Conservation (phyloP, 495 filamentous ascomycete species). For the Penicillium arizonense region DNA sequence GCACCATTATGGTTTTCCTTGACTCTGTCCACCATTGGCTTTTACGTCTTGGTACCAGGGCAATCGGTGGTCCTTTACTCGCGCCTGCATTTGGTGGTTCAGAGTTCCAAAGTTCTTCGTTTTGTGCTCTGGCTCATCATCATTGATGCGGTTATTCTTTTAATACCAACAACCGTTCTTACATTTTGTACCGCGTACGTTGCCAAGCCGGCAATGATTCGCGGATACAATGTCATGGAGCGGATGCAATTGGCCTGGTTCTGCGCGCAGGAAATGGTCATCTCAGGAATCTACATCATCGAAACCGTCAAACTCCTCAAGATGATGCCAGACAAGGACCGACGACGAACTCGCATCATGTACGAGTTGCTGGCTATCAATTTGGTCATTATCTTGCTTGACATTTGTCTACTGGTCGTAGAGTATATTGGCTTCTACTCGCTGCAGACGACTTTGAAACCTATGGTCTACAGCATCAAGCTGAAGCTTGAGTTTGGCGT, state of each 20-base stretch:
- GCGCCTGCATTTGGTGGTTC: constrained; percentile 59
- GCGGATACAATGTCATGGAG: constrained; percentile 54
- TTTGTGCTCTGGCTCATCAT: constrained; percentile 56
- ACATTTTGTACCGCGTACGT: constrained; percentile 44
- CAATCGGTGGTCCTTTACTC: constrained; percentile 69
- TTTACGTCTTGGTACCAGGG: constrained; percentile 61
- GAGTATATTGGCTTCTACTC: constrained; percentile 54
- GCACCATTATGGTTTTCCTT: constrained; percentile 36
- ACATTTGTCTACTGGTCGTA: constrained; percentile 53
- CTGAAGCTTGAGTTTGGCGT: constrained; percentile 63
- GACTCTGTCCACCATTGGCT: constrained; percentile 50
- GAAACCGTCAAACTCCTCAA: constrained; percentile 48
- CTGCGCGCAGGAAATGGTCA: constrained; percentile 56
- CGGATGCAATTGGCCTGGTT: constrained; percentile 59
- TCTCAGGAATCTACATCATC: constrained; percentile 56
- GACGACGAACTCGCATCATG: constrained; percentile 42
- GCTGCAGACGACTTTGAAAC: constrained; percentile 55
- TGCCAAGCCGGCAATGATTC: constrained; percentile 28
- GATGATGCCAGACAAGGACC: constrained; percentile 38
- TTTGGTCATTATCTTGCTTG: constrained; percentile 49
- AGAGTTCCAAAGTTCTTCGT: constrained; percentile 45
- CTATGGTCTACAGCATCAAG: constrained; percentile 60
- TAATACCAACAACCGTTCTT: constrained; percentile 53
- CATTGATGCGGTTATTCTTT: constrained; percentile 46
- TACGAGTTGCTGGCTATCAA: constrained; percentile 58